These are phyloP conservation scores for Neurospora sp. DNA, from an alignment of 495 filamentous ascomycete genomes.

Conservation along the genomic window DNA sequence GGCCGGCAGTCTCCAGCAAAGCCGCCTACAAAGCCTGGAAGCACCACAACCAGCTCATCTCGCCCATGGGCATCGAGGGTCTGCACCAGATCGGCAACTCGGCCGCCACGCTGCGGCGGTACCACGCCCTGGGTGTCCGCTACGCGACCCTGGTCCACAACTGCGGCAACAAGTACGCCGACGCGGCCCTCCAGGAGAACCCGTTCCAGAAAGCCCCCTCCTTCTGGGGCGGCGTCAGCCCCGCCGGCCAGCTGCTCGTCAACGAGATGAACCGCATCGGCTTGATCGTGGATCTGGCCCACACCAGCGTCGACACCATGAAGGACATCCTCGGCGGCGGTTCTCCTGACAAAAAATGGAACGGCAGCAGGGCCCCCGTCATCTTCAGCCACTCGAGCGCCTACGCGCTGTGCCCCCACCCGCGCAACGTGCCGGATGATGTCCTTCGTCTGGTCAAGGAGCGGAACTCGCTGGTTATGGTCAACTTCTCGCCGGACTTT, in stretches of 20 bases:
- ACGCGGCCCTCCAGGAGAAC: conserved; percentile 56
- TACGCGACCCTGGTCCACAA: conserved; percentile 90
- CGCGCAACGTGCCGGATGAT: conserved; percentile 64
- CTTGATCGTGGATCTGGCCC: conserved; percentile 68
- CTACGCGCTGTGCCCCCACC: conserved; percentile 56
- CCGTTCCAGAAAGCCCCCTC: conserved; percentile 38
- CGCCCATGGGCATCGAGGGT: conserved; percentile 77
- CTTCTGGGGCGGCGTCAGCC: conserved; percentile 56
- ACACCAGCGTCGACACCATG: conserved; percentile 60
- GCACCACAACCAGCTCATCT: conserved; percentile 42
- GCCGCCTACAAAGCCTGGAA: conserved; percentile 52
- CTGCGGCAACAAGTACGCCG: conserved; percentile 85
- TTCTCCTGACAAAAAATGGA: conserved; percentile 25
- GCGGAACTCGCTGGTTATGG: conserved; percentile 58
- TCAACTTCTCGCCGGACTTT: conserved; percentile 73
- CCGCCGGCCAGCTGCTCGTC: conserved; percentile 56
- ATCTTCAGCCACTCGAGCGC: conserved; percentile 67
- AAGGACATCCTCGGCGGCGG: conserved; percentile 49
- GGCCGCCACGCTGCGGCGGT: conserved; percentile 62
- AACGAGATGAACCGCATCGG: conserved; percentile 73
- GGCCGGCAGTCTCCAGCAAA: conserved; percentile 41
- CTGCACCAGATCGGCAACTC: conserved; percentile 93
- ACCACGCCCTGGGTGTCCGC: conserved; percentile 70
- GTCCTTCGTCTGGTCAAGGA: conserved; percentile 53
- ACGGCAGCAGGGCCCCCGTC: conserved; percentile 52